Conservation (phyloP, 495 filamentous ascomycete species). For the Neurospora discreta region DNA sequence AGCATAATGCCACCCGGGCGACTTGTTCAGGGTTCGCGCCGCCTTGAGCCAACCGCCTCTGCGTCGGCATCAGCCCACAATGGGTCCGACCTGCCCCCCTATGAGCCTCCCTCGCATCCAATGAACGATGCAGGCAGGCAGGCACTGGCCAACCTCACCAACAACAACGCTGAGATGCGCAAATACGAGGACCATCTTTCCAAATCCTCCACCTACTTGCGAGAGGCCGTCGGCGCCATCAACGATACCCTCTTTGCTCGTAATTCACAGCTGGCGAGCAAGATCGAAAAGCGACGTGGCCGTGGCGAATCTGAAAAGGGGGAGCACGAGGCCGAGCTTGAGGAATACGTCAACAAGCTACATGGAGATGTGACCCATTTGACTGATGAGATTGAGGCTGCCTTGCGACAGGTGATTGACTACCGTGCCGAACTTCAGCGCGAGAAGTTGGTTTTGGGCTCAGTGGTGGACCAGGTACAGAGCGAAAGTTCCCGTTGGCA, state of each 20-base stretch:
- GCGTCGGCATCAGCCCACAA: constrained; percentile 1
- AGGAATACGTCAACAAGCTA: constrained; percentile 24
- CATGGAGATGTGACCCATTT: constrained; percentile 27
- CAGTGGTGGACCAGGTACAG: constrained; percentile 37
- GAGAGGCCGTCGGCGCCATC: constrained; percentile 36
- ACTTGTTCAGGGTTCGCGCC: constrained; percentile 10
- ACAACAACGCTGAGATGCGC: constrained; percentile 17
- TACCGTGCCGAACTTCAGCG: constrained; percentile 36
- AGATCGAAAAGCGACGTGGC: constrained; percentile 21
- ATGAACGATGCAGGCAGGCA: constrained; percentile 25
- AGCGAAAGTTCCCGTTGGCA: constrained; percentile 25
- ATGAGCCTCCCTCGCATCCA: constrained; percentile 45
- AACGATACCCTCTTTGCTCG: constrained; percentile 40
- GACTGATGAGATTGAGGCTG: constrained; percentile 30
- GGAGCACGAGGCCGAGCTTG: constrained; percentile 27
- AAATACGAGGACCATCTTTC: constrained; percentile 29
- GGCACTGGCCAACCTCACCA: constrained; percentile 21
- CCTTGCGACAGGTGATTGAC: constrained; percentile 35
- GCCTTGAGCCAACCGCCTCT: background rate
- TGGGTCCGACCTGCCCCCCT: constrained; percentile 39
- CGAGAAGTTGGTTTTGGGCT: constrained; percentile 25
- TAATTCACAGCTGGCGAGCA: constrained; percentile 32
- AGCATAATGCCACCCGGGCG: background rate
- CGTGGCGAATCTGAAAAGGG: constrained; percentile 26
- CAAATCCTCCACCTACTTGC: constrained; percentile 24